A percentile compares a stretch with the other conserved stretches of the same genome.
Evolutionary conservation across 352 stramenopile species (phyloP).

Genomic region (Phytophthora hibernalis): DNA sequence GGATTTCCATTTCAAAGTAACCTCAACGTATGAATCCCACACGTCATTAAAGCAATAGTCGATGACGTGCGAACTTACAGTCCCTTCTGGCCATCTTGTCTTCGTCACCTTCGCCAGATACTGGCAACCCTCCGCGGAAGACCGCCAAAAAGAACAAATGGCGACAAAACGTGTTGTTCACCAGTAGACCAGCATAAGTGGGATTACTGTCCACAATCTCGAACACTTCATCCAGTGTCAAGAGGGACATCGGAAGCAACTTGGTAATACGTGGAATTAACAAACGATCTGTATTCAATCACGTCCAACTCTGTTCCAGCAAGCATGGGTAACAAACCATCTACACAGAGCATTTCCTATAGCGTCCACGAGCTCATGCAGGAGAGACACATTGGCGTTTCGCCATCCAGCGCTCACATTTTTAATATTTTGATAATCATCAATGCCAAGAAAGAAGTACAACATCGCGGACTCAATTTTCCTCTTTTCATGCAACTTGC

Average conservation of each 20-base stretch:
- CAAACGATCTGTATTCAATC: slow-evolving; percentile 28
- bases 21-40: slow-evolving; percentile 4
- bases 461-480: slow-evolving; percentile 1
- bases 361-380: slow-evolving; percentile 14
- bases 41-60: slow-evolving; percentile 9
- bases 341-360: slow-evolving; percentile 6
- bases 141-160: slow-evolving; percentile 20
- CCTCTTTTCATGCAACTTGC: slow-evolving; percentile 14
- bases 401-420: slow-evolving; percentile 12
- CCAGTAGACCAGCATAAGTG: slow-evolving; percentile 4
- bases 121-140: slow-evolving; percentile 21
- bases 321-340: slow-evolving; percentile 26
- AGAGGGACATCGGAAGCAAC: slow-evolving; percentile 34
- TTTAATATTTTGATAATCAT: slow-evolving; percentile 43
- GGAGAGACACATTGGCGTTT: slow-evolving; percentile 4
- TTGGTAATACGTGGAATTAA: slow-evolving; percentile 32
- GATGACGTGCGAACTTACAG: not conserved
- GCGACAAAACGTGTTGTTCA: not conserved
- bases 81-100: not conserved
- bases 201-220: slow-evolving; percentile 27
- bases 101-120: slow-evolving; percentile 2
- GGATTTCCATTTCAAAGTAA: not conserved
- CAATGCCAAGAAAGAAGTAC: slow-evolving; percentile 45
- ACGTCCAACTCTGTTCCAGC: slow-evolving; percentile 16
- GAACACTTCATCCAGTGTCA: slow-evolving; percentile 39